Base-by-base conservation (phyloP, 768 basidiomycete species). In the Pleurotus ostreatus region DNA sequence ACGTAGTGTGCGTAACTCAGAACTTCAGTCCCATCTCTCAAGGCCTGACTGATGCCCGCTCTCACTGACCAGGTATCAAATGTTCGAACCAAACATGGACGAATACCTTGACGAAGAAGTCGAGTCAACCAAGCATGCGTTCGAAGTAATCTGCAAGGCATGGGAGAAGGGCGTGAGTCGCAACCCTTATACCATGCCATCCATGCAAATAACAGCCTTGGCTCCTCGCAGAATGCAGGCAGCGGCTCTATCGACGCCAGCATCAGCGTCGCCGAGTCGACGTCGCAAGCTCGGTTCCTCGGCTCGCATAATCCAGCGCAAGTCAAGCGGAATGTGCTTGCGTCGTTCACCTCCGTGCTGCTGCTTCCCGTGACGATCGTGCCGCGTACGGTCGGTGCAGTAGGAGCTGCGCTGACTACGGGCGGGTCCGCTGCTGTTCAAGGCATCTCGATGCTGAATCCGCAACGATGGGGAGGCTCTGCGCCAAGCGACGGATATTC, bases 81-180 rank as follows among this genome's bases (percentile, higher is more conserved):
- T 98, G 93, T 98, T 98, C 62, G 95, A 98, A 69, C 76, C 81
- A 8, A 90, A 95, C 68, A 97, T 98, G 92, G 95, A 97, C 66
- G 95, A 98, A 65, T 98, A 98, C 64, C 85, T 98, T 2, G 89
- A 94, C 58, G 94, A 98, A 65, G 96, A 99, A 68, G 80, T 88
- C 4, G 95, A 97, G 56, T 81, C 79, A 57, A 78, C 92, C 49
- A 93, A 93, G 63, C 78, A 77, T 4, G 74, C 79, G 0, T 83
- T 97, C 55, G 89, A 92, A 30, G 73, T 69, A 2, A 88, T 89
- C 12, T 94, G 89, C 66, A 81, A 82, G 57, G 77, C 74, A 1
- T 98, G 94, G 97, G 89, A 95, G 57, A 75, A 73, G 6, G 80
- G 89, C 70, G 92, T 92, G 54, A 13, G 74, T 63, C 13, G 45